A percentile compares a stretch with the other conserved stretches of the same genome.
Evolutionary conservation across 805 yeast genomes (phyloP).

Genomic region (Starmerella asiatica): DNA sequence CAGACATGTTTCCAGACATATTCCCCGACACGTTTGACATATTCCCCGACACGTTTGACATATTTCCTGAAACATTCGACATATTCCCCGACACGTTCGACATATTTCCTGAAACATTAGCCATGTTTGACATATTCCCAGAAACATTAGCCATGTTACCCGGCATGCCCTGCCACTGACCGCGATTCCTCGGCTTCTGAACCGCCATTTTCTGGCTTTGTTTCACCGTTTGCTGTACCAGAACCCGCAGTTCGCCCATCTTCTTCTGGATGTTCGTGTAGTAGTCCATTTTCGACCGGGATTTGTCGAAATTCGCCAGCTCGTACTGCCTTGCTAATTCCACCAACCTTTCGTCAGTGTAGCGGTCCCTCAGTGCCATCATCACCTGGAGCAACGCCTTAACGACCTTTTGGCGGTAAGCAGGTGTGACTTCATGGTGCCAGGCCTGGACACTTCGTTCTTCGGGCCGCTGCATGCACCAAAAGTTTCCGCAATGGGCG

Average conservation of each 20-base stretch:
- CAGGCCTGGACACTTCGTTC: slow-evolving; percentile 8
- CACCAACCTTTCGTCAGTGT: slow-evolving; percentile 24
- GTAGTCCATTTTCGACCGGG: slow-evolving; percentile 24
- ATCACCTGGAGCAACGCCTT: slow-evolving; percentile 14
- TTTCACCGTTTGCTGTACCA: not conserved
- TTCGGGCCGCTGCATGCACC: slow-evolving; percentile 1
- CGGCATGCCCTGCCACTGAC: slow-evolving; percentile 4
- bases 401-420: slow-evolving; percentile 18
- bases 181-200: not conserved
- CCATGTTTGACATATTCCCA: not conserved
- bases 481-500: not conserved
- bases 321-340: slow-evolving; percentile 27
- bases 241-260: slow-evolving; percentile 8
- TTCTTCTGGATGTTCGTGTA: slow-evolving; percentile 12
- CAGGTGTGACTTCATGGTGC: slow-evolving; percentile 16
- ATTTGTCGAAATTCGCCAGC: slow-evolving; percentile 21
- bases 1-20: not conserved
- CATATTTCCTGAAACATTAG: not conserved
- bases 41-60: slow-evolving; percentile 1
- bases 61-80: slow-evolving; percentile 1
- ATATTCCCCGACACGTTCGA: not conserved
- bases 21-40: not conserved
- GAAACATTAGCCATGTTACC: not conserved
- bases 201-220: not conserved
- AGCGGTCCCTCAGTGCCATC: slow-evolving; percentile 19